A percentile compares a stretch with the other conserved stretches of the same genome.
Evolutionary conservation across 352 stramenopile genomes (phyloP).

Genomic region (Blastocystis sp.): DNA sequence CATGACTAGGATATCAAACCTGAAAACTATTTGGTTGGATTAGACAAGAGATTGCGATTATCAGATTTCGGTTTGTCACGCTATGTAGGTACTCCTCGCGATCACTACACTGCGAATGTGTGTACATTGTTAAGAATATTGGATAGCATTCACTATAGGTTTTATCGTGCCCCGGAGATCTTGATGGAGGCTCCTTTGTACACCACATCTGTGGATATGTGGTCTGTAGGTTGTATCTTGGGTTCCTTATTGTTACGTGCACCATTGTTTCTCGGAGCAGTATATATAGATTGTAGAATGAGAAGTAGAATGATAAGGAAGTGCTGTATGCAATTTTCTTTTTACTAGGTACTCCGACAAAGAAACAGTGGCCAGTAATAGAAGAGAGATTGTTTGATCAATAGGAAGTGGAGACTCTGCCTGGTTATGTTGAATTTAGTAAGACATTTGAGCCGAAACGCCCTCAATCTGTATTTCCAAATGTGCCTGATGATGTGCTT

Average conservation of each 20-base stretch:
- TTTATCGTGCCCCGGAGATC: conserved; percentile 87
- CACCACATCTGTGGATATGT: conserved; percentile 86
- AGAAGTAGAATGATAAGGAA: conserved; percentile 16
- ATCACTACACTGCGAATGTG: conserved; percentile 44
- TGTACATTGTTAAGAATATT: background rate
- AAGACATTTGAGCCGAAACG: conserved; percentile 23
- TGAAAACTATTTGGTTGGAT: conserved; percentile 45
- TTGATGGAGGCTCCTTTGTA: conserved; percentile 88
- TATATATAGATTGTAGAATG: background rate
- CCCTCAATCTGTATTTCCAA: background rate
- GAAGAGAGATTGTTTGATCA: background rate
- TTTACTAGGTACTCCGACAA: conserved; percentile 19
- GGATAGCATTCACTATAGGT: background rate
- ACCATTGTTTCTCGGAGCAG: conserved; percentile 40
- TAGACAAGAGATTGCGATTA: conserved; percentile 24
- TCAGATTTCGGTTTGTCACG: conserved; percentile 58
- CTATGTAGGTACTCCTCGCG: conserved; percentile 48
- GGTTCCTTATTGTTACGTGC: conserved; percentile 79
- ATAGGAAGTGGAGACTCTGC: conserved; percentile 45
- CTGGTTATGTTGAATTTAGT: conserved; percentile 49
- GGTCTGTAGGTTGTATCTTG: conserved; percentile 78
- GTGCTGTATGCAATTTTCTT: conserved; percentile 41
- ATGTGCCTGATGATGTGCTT: background rate
- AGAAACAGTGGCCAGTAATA: conserved; percentile 18
- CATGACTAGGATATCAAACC: conserved; percentile 60